Evolutionary conservation across 257 asterid species (phyloP), one percentile per base, ranked within the genome.

Genomic region (Mentha longifolia): DNA sequence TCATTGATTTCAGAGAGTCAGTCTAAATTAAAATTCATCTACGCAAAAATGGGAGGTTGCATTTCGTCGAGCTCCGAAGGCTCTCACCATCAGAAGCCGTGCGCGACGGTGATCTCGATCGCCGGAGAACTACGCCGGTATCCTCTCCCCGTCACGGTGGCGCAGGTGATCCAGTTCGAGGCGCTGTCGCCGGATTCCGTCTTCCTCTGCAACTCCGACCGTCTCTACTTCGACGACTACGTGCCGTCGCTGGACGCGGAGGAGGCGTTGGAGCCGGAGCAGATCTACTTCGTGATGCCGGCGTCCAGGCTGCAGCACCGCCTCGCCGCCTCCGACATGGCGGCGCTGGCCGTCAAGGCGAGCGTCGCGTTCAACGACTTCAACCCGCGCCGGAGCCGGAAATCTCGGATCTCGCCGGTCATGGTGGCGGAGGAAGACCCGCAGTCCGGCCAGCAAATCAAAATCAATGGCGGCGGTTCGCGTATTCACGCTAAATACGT

Each of bases 261-360:
- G 8, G 87, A 82, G 0, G 80, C 50, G n/a, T 76, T 90, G 16
- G 80, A 85, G 54, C 64, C 83, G 2, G 76, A 79, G 10, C 90
- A 90, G 84, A 90, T 90, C 76, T 90, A 90, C 70, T 90, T 90
- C 75, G 74, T 88, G 35, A 75, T 90, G 3, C 89, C 92, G 28
- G 5, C 16, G 2, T 46, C 87, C n/a, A 83, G 80, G 61, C 91
- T 85, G 7, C 73, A 74, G 4, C 81, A 76, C 31, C 82, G 79
- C 41, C 74, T 90, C 9, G 85, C 81, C 4, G 93, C 93, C 20
- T 67, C 97, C 15, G 95, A 90, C 10, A 88, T 90, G 97, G 97
- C 92, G n/a, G 85, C 91, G 30, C 63, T 88, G 22, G 95, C 97
- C 10, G 90, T 90, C 7, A 88, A 86, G 76, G 97, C 97, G 9